Evolutionary conservation across 2,329 filamentous ascomycete species (phyloP).

Genomic region (Ramularia endophylla): DNA sequence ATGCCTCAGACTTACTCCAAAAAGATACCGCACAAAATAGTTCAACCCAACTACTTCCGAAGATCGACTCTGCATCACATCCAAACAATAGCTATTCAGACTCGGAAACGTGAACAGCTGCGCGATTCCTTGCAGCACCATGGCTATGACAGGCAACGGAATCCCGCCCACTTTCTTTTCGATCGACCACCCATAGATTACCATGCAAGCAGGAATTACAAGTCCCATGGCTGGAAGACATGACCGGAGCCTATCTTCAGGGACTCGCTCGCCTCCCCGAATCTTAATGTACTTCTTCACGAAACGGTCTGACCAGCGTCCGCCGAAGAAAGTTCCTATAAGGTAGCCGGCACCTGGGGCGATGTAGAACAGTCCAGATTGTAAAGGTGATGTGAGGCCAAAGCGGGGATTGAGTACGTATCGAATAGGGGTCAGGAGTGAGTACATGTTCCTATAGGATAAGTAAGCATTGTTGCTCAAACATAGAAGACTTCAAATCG

Average conservation of each 20-base stretch:
- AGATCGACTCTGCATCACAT: conserved; percentile 67
- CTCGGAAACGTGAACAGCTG: conserved; percentile 71
- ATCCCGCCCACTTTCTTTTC: conserved; percentile 51
- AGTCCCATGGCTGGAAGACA: conserved; percentile 52
- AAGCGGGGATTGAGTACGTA: conserved; percentile 72
- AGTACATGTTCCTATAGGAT: conserved; percentile 71
- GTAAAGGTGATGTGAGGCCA: conserved; percentile 57
- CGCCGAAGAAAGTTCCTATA: conserved; percentile 64
- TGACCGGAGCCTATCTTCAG: conserved; percentile 62
- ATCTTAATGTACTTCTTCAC: conserved; percentile 60
- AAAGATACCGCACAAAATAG: conserved; percentile 70
- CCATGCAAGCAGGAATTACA: conserved; percentile 55
- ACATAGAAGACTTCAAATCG: too few species aligned
- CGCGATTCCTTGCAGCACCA: conserved; percentile 69
- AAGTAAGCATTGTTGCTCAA: too few species aligned
- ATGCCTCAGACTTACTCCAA: conserved; percentile 40
- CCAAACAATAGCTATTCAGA: conserved; percentile 66
- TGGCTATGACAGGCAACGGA: conserved; percentile 60
- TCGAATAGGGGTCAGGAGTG: conserved; percentile 50
- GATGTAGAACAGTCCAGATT: conserved; percentile 67
- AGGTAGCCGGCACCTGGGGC: conserved; percentile 67
- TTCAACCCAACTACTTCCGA: conserved; percentile 70
- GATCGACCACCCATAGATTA: conserved; percentile 64
- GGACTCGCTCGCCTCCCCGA: conserved; percentile 52
- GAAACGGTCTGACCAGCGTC: conserved; percentile 61